Base-by-base conservation (phyloP, 495 filamentous ascomycete species). In the Lophiostoma macrostomum region DNA sequence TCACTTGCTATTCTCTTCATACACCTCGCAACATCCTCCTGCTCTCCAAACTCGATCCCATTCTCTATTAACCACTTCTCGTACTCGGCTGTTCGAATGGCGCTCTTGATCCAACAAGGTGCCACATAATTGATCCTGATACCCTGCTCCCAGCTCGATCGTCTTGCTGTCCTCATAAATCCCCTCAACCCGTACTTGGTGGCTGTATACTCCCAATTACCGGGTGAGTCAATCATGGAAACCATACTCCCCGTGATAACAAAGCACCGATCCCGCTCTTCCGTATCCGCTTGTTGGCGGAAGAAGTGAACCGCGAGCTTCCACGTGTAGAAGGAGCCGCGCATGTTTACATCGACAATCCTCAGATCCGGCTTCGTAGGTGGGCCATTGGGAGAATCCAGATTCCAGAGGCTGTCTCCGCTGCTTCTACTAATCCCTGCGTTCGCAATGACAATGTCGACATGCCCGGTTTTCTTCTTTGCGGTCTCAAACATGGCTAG, bases 201-300 rank as follows among this genome's bases (percentile, higher is more conserved):
- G 2, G 39, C 39, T 27, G 39, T 43, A 28, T 43, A 43, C 16
- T 43, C 39, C 39, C 39, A 43, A 23, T 43, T 43, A 4, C 39
- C 39, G 16, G 39, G 39, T 14, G 39, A 43, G 16, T 43, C 39
- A 29, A 43, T 43, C 39, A 20, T 27, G 7, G 20, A 20, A 20
- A 43, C 39, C 39, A 43, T 43, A 28, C 39, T 43, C 24, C 39
- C 39, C 2, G 39, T 43, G n/a, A 43, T 43, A 29, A 43, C 29
- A 28, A 43, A 43, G 29, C 39, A 43, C 24, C 39, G 19, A 43
- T 43, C 39, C 13, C 39, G 6, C 3, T 43, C 39, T 2, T 43
- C 39, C 2, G 4, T 43, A 13, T 43, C 39, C 23, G 19, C 20
- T 25, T 43, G 39, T 23, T 43, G 3, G 10, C 39, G 10, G 16